Evolutionary conservation across 306 rosid species (phyloP).

Genomic region (Carpinus viminea): DNA sequence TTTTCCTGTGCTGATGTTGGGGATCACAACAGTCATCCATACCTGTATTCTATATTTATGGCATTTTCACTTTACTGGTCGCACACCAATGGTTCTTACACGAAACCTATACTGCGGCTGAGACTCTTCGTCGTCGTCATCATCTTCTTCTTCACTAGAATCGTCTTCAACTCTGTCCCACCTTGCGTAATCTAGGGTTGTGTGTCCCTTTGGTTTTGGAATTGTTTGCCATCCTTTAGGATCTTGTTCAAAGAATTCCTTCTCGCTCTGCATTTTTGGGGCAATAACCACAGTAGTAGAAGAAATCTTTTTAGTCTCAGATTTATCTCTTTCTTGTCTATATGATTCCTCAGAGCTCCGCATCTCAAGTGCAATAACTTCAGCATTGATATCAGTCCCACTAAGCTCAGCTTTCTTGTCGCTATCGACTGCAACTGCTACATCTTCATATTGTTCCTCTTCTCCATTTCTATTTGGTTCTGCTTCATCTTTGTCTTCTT

Average conservation of each 20-base stretch:
- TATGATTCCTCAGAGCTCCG: conserved; percentile 32
- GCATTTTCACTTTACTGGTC: conserved; percentile 65
- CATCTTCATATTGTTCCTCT: conserved; percentile 34
- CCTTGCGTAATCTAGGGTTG: conserved; percentile 79
- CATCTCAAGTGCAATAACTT: conserved; percentile 28
- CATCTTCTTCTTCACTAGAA: conserved; percentile 78
- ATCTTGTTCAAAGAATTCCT: conserved; percentile 40
- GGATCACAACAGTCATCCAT: conserved; percentile 18
- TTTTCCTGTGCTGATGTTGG: conserved; percentile 9
- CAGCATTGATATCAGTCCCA: conserved; percentile 29
- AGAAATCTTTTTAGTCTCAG: conserved; percentile 30
- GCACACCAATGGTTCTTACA: conserved; percentile 72
- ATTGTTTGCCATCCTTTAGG: conserved; percentile 87
- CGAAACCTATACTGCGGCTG: conserved; percentile 78
- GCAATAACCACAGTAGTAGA: conserved; percentile 35
- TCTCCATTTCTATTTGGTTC: conserved; percentile 29
- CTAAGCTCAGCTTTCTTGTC: conserved; percentile 36
- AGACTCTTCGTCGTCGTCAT: conserved; percentile 63
- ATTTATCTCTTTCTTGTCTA: conserved; percentile 43
- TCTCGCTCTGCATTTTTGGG: conserved; percentile 30
- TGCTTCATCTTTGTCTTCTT: conserved; percentile 44
- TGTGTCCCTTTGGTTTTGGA: conserved; percentile 96
- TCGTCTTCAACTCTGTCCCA: conserved; percentile 94
- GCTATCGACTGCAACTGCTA: conserved; percentile 22
- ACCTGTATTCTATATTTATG: conserved; percentile 1